Evolutionary conservation across 2,329 filamentous ascomycete genomes (phyloP), one percentile per base, ranked within the genome.

Genomic region (Aspergillus pseudoglaucus): DNA sequence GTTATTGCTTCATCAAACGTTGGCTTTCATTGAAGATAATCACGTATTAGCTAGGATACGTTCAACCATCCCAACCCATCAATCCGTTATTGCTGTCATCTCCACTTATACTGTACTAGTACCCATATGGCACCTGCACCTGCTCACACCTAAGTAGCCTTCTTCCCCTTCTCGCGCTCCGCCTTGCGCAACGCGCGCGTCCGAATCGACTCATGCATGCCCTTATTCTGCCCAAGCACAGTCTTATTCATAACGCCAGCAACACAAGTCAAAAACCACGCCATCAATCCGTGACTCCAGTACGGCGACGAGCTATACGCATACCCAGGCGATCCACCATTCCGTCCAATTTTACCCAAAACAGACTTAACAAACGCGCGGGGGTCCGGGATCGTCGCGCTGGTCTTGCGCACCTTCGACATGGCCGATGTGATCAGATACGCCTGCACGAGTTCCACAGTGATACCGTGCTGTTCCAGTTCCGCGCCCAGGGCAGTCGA

Each of bases 371-470:
- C 93, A 67, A 97, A 97, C 46, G 78, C 75, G 66, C 84, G 85
- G 12, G 91, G 87, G 50, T 79, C 89, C 8, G 93, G 93, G 41
- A 97, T 86, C 48, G 90, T 74, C 41, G 84, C 70, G 54, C 81
- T 91, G 0, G 89, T 75, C 48, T 84, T 85, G 60, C 88, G 85
- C 59, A 98, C 83, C 79, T 98, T 98, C 72, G 87, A 91, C 93
- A 98, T 98, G 62, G 91, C 89, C 1, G 88, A 91, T 4, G 90
- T 95, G 61, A 98, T 88, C 42, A 98, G 82, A 69, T 98, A 94
- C 59, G 87, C 90, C 58, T 97, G 81, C 23, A 95, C 85, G 43
- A 97, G 81, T 69, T 97, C 84, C n/a, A 95, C 90, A 54, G 89
- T 85, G 37, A 98, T 83, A 48, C 88, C 87, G 59, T 87, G 78